Evolutionary conservation across 768 basidiomycete species (phyloP).

Genomic region (Termitomyces sp.): DNA sequence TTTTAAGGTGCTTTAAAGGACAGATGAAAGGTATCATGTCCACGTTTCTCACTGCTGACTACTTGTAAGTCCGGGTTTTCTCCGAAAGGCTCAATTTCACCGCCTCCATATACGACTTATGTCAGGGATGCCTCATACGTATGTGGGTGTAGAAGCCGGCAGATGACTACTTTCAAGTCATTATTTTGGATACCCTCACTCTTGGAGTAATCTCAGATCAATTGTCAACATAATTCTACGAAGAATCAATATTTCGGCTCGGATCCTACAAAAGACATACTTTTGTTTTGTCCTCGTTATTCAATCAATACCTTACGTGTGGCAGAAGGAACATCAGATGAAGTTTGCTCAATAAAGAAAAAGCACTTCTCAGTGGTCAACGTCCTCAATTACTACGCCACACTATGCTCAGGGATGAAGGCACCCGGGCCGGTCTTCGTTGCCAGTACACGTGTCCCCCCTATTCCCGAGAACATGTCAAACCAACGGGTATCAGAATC

Average conservation of each 20-base stretch:
- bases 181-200: not conserved
- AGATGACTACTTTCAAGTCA: not conserved
- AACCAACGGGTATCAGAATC: not conserved
- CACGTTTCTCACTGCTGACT: not conserved
- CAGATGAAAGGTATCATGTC: too few relatives aligned
- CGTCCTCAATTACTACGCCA: not conserved
- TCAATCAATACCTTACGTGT: not conserved
- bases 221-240: not conserved
- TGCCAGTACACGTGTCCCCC: not conserved
- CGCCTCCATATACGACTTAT: not conserved
- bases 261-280: not conserved
- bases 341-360: not conserved
- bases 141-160: not conserved
- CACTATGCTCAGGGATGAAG: not conserved
- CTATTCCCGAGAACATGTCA: not conserved
- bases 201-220: not conserved
- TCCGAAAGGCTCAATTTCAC: not conserved
- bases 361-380: not conserved
- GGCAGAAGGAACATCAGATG: not conserved
- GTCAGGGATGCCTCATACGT: not conserved
- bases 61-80: not conserved
- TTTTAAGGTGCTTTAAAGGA: too few relatives aligned
- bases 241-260: not conserved
- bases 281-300: not conserved
- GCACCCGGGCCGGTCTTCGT: not conserved